A percentile compares a stretch with the other conserved stretches of the same genome.
Evolutionary conservation across 257 asterid genomes (phyloP).

Genomic region (Ligustrum vulgare): DNA sequence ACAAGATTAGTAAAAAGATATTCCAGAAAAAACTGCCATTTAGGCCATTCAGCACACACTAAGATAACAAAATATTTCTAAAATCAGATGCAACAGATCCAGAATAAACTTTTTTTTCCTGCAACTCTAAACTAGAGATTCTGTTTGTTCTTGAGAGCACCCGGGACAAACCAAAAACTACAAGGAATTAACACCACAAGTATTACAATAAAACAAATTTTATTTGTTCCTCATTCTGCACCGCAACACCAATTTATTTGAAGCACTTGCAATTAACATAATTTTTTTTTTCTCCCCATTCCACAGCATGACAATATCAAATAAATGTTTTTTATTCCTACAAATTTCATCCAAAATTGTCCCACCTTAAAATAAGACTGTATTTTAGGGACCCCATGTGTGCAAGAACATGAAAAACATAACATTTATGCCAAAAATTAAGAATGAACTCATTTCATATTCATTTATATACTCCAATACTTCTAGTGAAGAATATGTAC

Average conservation of each 20-base stretch:
- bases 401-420: neutral
- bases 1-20: neutral
- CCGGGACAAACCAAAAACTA: neutral
- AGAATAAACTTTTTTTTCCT: neutral
- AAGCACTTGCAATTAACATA: neutral
- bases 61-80: neutral
- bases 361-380: neutral
- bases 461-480: constrained; percentile 2
- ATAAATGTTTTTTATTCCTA: too few relatives aligned
- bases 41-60: neutral
- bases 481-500: constrained; percentile 39
- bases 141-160: neutral
- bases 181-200: neutral
- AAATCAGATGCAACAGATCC: neutral
- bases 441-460: constrained; percentile 6
- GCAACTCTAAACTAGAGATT: neutral
- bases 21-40: neutral
- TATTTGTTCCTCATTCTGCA: neutral
- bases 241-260: neutral
- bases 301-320: too few relatives aligned
- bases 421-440: neutral
- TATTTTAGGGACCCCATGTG: neutral
- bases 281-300: neutral
- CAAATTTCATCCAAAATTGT: neutral
- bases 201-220: constrained; percentile 2